A percentile compares a stretch with the other conserved stretches of the same genome.
These are phyloP conservation scores for Theobroma grandiflorum DNA, from an alignment of 441 rosid species.

Conservation along the genomic window DNA sequence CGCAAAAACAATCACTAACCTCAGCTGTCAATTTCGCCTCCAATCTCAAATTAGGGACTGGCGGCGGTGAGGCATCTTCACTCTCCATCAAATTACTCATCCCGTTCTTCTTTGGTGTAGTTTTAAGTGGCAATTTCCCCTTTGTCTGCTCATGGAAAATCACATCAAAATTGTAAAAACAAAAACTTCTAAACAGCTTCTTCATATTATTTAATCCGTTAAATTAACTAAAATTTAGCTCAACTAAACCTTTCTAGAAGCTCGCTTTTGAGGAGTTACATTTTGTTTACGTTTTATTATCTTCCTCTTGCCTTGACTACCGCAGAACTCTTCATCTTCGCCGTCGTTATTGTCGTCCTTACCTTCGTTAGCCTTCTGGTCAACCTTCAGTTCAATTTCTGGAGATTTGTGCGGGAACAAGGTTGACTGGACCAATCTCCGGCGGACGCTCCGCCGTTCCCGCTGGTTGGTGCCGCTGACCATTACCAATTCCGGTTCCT, in stretches of 20 bases:
- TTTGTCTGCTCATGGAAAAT: conserved; percentile 33
- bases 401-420: conserved; percentile 60
- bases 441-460: conserved; percentile 52
- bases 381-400: conserved; percentile 44
- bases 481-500: conserved; percentile 25
- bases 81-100: conserved; percentile 32
- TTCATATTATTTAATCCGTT: background rate
- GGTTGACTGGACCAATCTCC: conserved; percentile 80
- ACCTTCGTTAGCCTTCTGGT: conserved; percentile 35
- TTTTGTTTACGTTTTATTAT: conserved; percentile 54
- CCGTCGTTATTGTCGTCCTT: conserved; percentile 38
- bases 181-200: background rate
- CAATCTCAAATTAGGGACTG: conserved; percentile 73
- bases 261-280: conserved; percentile 51
- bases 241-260: conserved; percentile 54
- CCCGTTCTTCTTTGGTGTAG: conserved; percentile 60
- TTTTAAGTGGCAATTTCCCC: conserved; percentile 48
- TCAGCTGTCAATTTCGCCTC: conserved; percentile 83
- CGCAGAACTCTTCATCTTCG: conserved; percentile 48
- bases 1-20: conserved; percentile 45
- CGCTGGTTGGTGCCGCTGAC: conserved; percentile 32
- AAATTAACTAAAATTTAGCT: conserved; percentile 11
- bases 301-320: conserved; percentile 68
- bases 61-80: conserved; percentile 39
- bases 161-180: background rate